A percentile compares a stretch with the other conserved stretches of the same genome.
Evolutionary conservation across 768 basidiomycete genomes (phyloP).

Genomic region (Chalciporus piperatus): DNA sequence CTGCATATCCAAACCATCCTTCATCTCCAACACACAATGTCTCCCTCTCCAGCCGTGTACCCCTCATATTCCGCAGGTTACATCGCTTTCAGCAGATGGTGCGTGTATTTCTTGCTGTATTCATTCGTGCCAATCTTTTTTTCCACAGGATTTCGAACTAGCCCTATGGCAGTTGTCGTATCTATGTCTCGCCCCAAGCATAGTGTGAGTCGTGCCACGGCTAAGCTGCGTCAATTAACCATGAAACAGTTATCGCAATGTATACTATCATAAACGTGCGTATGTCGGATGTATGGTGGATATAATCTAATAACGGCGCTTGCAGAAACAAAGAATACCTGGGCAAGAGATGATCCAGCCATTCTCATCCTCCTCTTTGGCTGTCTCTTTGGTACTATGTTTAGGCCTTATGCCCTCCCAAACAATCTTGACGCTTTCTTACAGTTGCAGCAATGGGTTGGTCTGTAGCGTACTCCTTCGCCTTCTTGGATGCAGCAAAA

Average conservation of each 20-base stretch:
- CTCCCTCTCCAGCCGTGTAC: conserved; percentile 53
- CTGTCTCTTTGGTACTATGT: conserved; percentile 61
- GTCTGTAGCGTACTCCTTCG: conserved; percentile 78
- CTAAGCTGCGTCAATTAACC: conserved; percentile 11
- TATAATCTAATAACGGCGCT: not conserved
- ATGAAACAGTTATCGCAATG: conserved; percentile 77
- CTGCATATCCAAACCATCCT: conserved; percentile 22
- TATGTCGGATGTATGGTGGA: not conserved
- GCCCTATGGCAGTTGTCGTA: conserved; percentile 96
- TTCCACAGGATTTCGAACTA: conserved; percentile 85
- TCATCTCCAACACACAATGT: conserved; percentile 10
- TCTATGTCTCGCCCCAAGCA: conserved; percentile 84
- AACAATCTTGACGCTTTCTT: not conserved
- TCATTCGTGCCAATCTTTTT: not conserved
- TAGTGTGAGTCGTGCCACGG: conserved; percentile 72
- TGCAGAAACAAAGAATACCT: conserved; percentile 94
- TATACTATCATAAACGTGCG: conserved; percentile 96
- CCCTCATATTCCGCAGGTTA: conserved; percentile 76
- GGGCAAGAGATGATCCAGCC: conserved; percentile 97
- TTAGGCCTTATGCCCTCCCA: not conserved
- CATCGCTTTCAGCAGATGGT: conserved; percentile 89
- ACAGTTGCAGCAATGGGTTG: conserved; percentile 81
- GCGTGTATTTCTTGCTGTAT: conserved; percentile 15
- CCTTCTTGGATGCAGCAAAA: conserved; percentile 51
- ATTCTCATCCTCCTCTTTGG: conserved; percentile 83